A percentile compares a stretch with the other conserved stretches of the same genome.
Evolutionary conservation across 2,329 filamentous ascomycete genomes (phyloP).

Genomic region (Lecanicillium sp.): DNA sequence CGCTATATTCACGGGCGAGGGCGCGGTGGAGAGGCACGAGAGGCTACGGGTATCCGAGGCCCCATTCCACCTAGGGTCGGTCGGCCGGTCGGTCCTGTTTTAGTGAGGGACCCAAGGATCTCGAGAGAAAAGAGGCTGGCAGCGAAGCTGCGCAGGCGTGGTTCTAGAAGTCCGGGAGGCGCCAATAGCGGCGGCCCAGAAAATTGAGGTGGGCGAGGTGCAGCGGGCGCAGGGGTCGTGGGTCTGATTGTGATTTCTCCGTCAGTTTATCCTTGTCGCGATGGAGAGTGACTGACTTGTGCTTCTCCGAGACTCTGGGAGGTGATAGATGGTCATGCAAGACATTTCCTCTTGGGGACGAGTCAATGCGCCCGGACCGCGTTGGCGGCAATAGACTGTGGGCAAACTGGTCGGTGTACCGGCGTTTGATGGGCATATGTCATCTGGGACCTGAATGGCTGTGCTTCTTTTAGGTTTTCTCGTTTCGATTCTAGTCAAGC

Average conservation of each 20-base stretch:
- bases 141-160: background rate
- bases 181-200: slow-evolving; percentile 1
- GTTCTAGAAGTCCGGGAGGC: slow-evolving; percentile 4
- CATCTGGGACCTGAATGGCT: too few species aligned
- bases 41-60: too few species aligned
- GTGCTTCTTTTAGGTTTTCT: too few species aligned
- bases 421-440: background rate
- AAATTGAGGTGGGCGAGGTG: background rate
- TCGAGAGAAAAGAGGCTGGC: background rate
- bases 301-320: slow-evolving; percentile 2
- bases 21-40: too few species aligned
- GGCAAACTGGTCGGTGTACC: background rate
- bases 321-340: background rate
- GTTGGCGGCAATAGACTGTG: too few species aligned
- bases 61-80: too few species aligned
- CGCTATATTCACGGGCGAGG: too few species aligned
- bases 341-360: slow-evolving; percentile 1
- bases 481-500: too few species aligned
- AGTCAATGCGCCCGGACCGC: background rate
- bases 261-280: slow-evolving; percentile 1
- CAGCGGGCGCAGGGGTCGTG: background rate
- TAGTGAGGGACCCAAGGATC: background rate
- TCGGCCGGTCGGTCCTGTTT: background rate
- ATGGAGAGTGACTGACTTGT: too few species aligned
- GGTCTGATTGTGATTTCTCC: background rate